A percentile compares a stretch with the other conserved stretches of the same genome.
phyloP scores from a whole-genome alignment of 75 land plant species.

The Pseudotsuga menziesii region DNA sequence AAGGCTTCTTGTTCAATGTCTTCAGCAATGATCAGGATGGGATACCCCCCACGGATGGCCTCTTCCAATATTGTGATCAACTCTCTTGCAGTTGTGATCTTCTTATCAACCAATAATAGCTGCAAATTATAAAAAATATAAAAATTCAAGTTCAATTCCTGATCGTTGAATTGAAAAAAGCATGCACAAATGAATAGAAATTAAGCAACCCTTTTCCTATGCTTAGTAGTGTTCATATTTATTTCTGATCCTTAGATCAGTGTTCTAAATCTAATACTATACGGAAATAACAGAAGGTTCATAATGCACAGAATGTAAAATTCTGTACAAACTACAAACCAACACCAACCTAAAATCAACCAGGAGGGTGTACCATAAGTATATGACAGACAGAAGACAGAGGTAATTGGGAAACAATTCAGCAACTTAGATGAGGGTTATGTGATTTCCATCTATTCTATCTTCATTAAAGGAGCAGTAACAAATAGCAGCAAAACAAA shows the following conservation, averaged over 20 bases:
- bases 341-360: slow-evolving; percentile 41
- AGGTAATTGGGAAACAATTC: too few species aligned
- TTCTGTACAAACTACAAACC: slow-evolving; percentile 34
- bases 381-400: too few species aligned
- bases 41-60: slow-evolving; percentile 82
- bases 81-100: slow-evolving; percentile 69
- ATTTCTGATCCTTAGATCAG: slow-evolving; percentile 36
- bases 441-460: too few species aligned
- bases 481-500: not conserved
- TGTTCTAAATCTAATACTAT: slow-evolving; percentile 47
- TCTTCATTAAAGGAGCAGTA: not conserved
- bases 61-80: slow-evolving; percentile 78
- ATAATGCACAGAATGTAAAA: slow-evolving; percentile 9
- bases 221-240: not conserved
- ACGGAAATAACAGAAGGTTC: slow-evolving; percentile 16
- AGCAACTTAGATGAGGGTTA: too few species aligned
- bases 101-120: slow-evolving; percentile 88
- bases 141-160: not conserved
- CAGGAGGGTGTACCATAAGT: slow-evolving; percentile 14
- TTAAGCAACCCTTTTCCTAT: too few species aligned
- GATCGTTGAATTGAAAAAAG: slow-evolving; percentile 5
- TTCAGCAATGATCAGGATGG: slow-evolving; percentile 80
- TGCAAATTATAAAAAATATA: slow-evolving; percentile 34
- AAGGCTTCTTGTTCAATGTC: slow-evolving; percentile 85
- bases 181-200: not conserved